Conservation (phyloP, 73 alveolate genomes). For the Effrenium voratum region DNA sequence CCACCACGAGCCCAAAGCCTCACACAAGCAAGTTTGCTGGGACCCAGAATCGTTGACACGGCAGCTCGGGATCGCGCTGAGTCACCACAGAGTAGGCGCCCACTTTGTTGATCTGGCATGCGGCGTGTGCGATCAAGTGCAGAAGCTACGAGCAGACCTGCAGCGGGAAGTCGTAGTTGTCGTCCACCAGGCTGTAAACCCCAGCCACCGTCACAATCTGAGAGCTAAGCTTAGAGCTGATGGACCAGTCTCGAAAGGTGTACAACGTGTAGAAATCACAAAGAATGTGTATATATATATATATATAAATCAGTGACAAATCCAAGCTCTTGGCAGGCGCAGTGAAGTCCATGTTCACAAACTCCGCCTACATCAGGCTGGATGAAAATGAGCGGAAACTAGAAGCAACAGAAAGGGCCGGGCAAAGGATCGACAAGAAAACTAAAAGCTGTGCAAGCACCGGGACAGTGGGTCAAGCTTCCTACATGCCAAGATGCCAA, state of each 20-base stretch:
- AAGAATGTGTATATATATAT: no score
- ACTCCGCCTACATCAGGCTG: slow-evolving; percentile 25
- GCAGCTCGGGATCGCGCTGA: background rate
- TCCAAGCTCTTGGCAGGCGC: slow-evolving; percentile 23
- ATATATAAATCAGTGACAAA: no score
- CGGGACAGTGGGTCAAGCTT: background rate
- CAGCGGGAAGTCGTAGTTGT: slow-evolving; percentile 80
- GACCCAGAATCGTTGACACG: background rate
- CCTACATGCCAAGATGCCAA: background rate
- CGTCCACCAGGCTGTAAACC: slow-evolving; percentile 61
- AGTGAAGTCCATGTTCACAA: slow-evolving; percentile 74
- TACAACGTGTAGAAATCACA: no score
- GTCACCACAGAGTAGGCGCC: slow-evolving; percentile 91
- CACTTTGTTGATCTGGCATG: slow-evolving; percentile 80
- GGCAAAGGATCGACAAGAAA: background rate
- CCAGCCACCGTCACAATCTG: slow-evolving; percentile 63
- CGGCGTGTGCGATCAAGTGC: background rate
- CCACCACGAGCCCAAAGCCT: slow-evolving; percentile 88
- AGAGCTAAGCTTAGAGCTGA: no score
- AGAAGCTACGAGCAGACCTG: background rate
- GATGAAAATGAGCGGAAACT: no score
- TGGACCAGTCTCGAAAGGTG: no score
- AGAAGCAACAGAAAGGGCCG: background rate
- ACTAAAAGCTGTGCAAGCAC: background rate
- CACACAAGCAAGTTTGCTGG: background rate